Evolutionary conservation across 495 filamentous ascomycete species (phyloP).

Genomic region (Penicillium bovifimosum): DNA sequence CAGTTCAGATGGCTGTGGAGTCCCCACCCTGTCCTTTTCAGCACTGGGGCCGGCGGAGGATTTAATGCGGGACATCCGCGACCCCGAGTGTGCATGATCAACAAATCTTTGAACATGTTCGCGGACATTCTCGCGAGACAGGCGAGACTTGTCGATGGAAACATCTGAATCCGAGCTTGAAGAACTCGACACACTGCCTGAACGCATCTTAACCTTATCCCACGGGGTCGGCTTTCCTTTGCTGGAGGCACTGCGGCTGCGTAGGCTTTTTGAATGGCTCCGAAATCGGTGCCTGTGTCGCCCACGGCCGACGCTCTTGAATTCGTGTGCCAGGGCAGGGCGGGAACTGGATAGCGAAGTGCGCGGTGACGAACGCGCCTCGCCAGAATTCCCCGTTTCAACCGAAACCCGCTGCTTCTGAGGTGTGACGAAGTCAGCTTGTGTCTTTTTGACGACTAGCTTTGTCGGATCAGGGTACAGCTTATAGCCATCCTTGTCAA

Average conservation of each 20-base stretch:
- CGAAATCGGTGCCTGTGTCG: slow-evolving; percentile 28
- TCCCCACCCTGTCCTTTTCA: slow-evolving; percentile 3
- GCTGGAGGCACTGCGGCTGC: slow-evolving; percentile 26
- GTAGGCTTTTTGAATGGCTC: slow-evolving; percentile 21
- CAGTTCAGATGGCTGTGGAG: slow-evolving; percentile 3
- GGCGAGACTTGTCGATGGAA: slow-evolving; percentile 12
- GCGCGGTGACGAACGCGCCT: slow-evolving; percentile 21
- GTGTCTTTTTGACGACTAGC: slow-evolving; percentile 18
- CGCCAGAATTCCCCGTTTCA: slow-evolving; percentile 10
- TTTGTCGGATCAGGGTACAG: slow-evolving; percentile 51
- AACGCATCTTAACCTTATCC: slow-evolving; percentile 24
- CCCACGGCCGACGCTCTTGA: slow-evolving; percentile 30
- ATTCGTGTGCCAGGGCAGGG: slow-evolving; percentile 25
- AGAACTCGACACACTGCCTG: slow-evolving; percentile 29
- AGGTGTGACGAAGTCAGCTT: slow-evolving; percentile 6
- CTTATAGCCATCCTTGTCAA: slow-evolving; percentile 64
- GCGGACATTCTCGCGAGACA: not conserved
- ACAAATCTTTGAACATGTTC: slow-evolving; percentile 6
- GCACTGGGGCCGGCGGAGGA: slow-evolving; percentile 1
- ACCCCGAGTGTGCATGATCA: slow-evolving; percentile 1
- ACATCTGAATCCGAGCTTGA: slow-evolving; percentile 20
- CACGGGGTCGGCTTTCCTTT: slow-evolving; percentile 19
- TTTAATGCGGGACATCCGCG: slow-evolving; percentile 10
- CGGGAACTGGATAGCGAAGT: slow-evolving; percentile 30
- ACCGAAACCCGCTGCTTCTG: slow-evolving; percentile 14